Evolutionary conservation across 2,329 filamentous ascomycete genomes (phyloP).

Genomic region (Phialocephala subalpina): DNA sequence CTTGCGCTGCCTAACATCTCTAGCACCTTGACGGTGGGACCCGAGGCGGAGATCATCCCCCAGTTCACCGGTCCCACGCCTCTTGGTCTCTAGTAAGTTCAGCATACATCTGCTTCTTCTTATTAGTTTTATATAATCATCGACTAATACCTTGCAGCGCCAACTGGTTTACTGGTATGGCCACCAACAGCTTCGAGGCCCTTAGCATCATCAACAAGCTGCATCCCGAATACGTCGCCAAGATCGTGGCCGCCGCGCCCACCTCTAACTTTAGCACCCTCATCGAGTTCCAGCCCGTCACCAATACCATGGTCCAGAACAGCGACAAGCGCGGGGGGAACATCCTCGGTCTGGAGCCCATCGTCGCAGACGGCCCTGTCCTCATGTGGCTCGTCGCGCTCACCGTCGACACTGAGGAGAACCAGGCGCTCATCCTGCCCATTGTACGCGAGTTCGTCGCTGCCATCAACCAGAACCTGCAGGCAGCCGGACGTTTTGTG

Average conservation of each 20-base stretch:
- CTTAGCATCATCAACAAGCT: slow-evolving; percentile 28
- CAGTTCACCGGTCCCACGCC: slow-evolving; percentile 30
- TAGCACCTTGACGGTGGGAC: slow-evolving; percentile 28
- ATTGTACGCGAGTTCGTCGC: slow-evolving; percentile 28
- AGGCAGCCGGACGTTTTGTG: slow-evolving; percentile 20
- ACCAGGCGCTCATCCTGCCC: slow-evolving; percentile 40
- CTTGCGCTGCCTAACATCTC: slow-evolving; percentile 28
- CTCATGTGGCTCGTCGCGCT: slow-evolving; percentile 28
- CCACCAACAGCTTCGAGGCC: slow-evolving; percentile 27
- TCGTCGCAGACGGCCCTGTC: slow-evolving; percentile 44
- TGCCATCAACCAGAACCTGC: slow-evolving; percentile 9
- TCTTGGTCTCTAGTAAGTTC: slow-evolving; percentile 30
- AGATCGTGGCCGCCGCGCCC: slow-evolving; percentile 29
- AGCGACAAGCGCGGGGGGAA: slow-evolving; percentile 43
- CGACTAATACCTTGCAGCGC: slow-evolving; percentile 30
- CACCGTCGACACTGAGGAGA: slow-evolving; percentile 29
- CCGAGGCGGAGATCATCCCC: slow-evolving; percentile 23
- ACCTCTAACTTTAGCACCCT: slow-evolving; percentile 38
- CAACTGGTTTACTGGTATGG: slow-evolving; percentile 47
- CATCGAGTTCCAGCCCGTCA: slow-evolving; percentile 43
- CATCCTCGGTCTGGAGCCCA: slow-evolving; percentile 44
- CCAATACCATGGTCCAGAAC: slow-evolving; percentile 40
- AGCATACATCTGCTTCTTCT: slow-evolving; percentile 19
- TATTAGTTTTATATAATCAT: slow-evolving; percentile 24
- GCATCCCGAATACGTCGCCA: slow-evolving; percentile 23